Evolutionary conservation across 2,329 filamentous ascomycete species (phyloP).

Genomic region (Curvularia lunata): DNA sequence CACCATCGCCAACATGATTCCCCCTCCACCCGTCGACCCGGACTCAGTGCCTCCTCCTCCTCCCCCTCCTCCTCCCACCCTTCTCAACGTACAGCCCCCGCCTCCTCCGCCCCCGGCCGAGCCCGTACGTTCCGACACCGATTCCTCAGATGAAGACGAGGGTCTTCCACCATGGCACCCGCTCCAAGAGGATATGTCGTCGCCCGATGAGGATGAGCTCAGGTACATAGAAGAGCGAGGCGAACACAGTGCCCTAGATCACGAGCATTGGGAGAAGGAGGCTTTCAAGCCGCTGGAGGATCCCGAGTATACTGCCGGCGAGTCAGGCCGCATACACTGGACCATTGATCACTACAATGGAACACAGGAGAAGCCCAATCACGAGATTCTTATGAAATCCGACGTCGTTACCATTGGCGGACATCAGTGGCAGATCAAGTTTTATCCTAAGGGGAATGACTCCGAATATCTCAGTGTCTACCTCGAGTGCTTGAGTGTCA

Average conservation of each 20-base stretch:
- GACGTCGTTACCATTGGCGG: slow-evolving; percentile 62
- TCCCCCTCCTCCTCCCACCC: slow-evolving; percentile 22
- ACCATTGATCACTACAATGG: slow-evolving; percentile 64
- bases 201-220: slow-evolving; percentile 64
- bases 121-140: slow-evolving; percentile 37
- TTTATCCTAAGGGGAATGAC: slow-evolving; percentile 67
- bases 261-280: slow-evolving; percentile 64
- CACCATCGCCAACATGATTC: slow-evolving; percentile 23
- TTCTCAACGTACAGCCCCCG: slow-evolving; percentile 34
- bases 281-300: slow-evolving; percentile 64
- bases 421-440: slow-evolving; percentile 70
- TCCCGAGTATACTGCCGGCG: slow-evolving; percentile 61
- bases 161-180: slow-evolving; percentile 56
- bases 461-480: slow-evolving; percentile 66
- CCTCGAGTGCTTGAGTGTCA: slow-evolving; percentile 64
- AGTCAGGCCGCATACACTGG: slow-evolving; percentile 65
- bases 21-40: slow-evolving; percentile 33
- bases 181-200: slow-evolving; percentile 62
- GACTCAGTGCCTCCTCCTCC: slow-evolving; percentile 18
- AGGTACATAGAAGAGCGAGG: slow-evolving; percentile 61
- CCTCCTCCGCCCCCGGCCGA: slow-evolving; percentile 45
- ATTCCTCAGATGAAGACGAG: slow-evolving; percentile 49
- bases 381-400: slow-evolving; percentile 64
- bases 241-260: slow-evolving; percentile 63
- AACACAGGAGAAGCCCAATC: slow-evolving; percentile 65